These are phyloP conservation scores for Plenodomus tracheiphilus DNA, from an alignment of 2,329 filamentous ascomycete species.

Conservation along the genomic window DNA sequence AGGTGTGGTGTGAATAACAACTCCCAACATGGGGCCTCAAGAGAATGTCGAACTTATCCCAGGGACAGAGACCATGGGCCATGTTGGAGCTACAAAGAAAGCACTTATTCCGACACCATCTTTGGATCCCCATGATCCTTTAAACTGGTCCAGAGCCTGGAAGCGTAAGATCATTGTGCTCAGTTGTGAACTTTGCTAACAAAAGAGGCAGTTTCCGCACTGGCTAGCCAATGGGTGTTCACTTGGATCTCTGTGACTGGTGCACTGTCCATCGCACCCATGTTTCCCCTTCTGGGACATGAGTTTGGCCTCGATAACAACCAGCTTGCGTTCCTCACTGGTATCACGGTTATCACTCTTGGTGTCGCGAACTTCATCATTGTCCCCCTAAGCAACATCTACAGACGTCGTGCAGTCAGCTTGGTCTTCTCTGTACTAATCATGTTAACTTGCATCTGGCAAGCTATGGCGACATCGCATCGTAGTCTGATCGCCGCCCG, in stretches of 20 bases:
- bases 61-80: slow-evolving; percentile 34
- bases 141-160: slow-evolving; percentile 43
- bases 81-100: slow-evolving; percentile 25
- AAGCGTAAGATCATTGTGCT: slow-evolving; percentile 33
- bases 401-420: slow-evolving; percentile 46
- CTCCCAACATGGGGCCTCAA: slow-evolving; percentile 15
- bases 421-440: slow-evolving; percentile 47
- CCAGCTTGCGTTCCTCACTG: slow-evolving; percentile 48
- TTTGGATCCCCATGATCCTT: slow-evolving; percentile 39
- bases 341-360: slow-evolving; percentile 50
- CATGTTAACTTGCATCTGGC: slow-evolving; percentile 49
- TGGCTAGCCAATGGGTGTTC: slow-evolving; percentile 46
- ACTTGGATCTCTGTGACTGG: slow-evolving; percentile 50
- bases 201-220: slow-evolving; percentile 32
- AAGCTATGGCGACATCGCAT: slow-evolving; percentile 49
- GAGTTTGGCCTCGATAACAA: slow-evolving; percentile 48
- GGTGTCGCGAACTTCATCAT: slow-evolving; percentile 52
- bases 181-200: slow-evolving; percentile 2
- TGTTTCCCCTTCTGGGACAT: slow-evolving; percentile 48
- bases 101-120: slow-evolving; percentile 37
- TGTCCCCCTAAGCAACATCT: slow-evolving; percentile 51
- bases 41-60: slow-evolving; percentile 26
- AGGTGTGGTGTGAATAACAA: too few relatives aligned
- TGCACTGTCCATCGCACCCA: slow-evolving; percentile 49
- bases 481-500: slow-evolving; percentile 49